A percentile compares a stretch with the other conserved stretches of the same genome.
These are phyloP conservation scores for Pseudophaeomoniella oleicola DNA, from an alignment of 2,329 filamentous ascomycete species.

Conservation along the genomic window DNA sequence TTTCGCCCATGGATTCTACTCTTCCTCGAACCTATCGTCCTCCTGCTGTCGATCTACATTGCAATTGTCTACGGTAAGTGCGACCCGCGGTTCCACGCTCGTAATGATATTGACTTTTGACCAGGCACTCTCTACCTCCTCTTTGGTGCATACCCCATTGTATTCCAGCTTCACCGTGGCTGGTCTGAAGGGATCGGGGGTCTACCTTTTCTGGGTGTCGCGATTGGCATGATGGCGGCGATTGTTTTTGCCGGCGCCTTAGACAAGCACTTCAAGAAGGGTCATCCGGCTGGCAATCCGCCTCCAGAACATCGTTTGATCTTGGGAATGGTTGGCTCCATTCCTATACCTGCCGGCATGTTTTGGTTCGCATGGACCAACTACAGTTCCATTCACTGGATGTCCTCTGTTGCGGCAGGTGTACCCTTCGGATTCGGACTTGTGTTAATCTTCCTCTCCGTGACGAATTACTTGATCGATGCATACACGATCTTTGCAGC, in stretches of 20 bases:
- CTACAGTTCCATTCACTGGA: conserved; percentile 40
- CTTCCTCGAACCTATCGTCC: conserved; percentile 55
- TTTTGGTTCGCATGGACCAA: conserved; percentile 60
- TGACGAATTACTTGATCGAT: conserved; percentile 32
- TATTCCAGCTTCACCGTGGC: conserved; percentile 46
- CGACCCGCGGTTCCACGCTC: neutral
- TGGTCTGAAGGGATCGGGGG: conserved; percentile 47
- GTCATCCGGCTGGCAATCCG: conserved; percentile 31
- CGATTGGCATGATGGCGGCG: conserved; percentile 49
- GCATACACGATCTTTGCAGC: conserved; percentile 50
- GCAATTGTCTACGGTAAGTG: conserved; percentile 7
- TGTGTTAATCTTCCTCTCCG: conserved; percentile 32
- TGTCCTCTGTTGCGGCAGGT: conserved; percentile 32
- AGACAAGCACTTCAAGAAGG: conserved; percentile 35
- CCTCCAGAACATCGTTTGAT: conserved; percentile 54
- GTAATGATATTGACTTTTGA: neutral
- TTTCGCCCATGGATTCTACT: conserved; percentile 54
- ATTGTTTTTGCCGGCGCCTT: conserved; percentile 41
- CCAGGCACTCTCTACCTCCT: conserved; percentile 37
- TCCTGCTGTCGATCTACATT: conserved; percentile 46
- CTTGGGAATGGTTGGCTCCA: conserved; percentile 45
- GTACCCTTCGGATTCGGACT: conserved; percentile 44
- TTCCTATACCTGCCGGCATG: conserved; percentile 48
- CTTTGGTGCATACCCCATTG: conserved; percentile 49
- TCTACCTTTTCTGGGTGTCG: conserved; percentile 53